Evolutionary conservation across 192 early-diverging fungal species (phyloP).

Genomic region (Linnemannia hyalina): DNA sequence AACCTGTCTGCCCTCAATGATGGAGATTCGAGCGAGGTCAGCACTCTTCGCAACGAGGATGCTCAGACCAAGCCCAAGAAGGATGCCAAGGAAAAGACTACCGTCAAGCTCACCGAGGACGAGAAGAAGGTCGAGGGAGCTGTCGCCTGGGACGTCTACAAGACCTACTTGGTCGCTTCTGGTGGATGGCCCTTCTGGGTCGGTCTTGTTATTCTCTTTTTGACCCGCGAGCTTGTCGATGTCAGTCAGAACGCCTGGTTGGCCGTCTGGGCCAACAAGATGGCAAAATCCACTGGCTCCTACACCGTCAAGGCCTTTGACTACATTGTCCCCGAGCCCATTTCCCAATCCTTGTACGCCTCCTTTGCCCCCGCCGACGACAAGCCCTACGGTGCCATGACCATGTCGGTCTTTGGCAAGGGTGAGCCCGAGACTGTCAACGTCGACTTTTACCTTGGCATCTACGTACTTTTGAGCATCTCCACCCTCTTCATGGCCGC

Average conservation of each 20-base stretch:
- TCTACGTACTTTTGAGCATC: constrained; percentile 73
- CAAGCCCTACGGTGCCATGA: constrained; percentile 15
- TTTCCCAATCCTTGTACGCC: constrained; percentile 30
- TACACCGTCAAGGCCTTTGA: constrained; percentile 36
- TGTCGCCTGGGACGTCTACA: constrained; percentile 82
- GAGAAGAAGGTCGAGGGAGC: constrained; percentile 89
- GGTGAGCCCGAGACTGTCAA: constrained; percentile 53
- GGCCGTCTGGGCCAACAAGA: constrained; percentile 36
- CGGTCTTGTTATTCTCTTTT: constrained; percentile 60
- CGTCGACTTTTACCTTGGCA: constrained; percentile 71
- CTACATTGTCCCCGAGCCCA: constrained; percentile 22
- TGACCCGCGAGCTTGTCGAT: constrained; percentile 58
- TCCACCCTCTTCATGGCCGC: constrained; percentile 53
- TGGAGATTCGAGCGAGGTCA: constrained; percentile 44
- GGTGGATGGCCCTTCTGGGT: constrained; percentile 78
- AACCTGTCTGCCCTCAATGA: constrained; percentile 35
- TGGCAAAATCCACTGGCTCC: constrained; percentile 37
- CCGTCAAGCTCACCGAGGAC: constrained; percentile 80
- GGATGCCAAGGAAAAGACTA: constrained; percentile 49
- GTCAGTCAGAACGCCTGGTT: constrained; percentile 74
- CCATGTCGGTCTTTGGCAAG: constrained; percentile 37
- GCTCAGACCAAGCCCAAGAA: constrained; percentile 48
- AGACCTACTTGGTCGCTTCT: constrained; percentile 79
- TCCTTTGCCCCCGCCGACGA: constrained; percentile 25
- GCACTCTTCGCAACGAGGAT: constrained; percentile 59